These are phyloP conservation scores for Lathyrus tuberosus DNA, from an alignment of 306 rosid genomes.

Conservation along the genomic window DNA sequence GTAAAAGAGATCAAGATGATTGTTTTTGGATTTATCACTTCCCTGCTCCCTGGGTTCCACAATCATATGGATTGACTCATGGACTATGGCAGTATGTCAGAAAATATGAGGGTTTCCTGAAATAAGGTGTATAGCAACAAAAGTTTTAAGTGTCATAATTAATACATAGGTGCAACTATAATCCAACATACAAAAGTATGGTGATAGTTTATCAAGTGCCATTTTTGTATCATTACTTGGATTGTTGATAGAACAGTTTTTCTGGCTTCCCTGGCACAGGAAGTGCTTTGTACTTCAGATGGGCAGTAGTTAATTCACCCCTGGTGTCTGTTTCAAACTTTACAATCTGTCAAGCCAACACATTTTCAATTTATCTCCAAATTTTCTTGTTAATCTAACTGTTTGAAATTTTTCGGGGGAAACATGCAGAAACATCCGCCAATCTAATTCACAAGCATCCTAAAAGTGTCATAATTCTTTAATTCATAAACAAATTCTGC, in stretches of 20 bases:
- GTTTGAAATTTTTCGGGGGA: not conserved
- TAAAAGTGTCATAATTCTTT: not conserved
- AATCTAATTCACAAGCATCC: not conserved
- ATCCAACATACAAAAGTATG: conserved; percentile 26
- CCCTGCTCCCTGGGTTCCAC: conserved; percentile 96
- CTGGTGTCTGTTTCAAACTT: not conserved
- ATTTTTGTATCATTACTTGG: conserved; percentile 43
- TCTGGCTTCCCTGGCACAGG: conserved; percentile 25
- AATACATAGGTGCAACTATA: conserved; percentile 38
- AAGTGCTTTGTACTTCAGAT: conserved; percentile 11
- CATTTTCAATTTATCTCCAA: not conserved
- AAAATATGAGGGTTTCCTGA: conserved; percentile 22
- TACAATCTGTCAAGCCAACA: not conserved
- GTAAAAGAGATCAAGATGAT: conserved; percentile 94
- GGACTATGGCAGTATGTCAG: conserved; percentile 2
- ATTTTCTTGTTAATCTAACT: conserved; percentile 6
- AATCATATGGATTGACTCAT: conserved; percentile 64
- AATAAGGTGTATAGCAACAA: conserved; percentile 45
- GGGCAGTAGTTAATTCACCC: not conserved
- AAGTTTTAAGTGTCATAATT: conserved; percentile 40
- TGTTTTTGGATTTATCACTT: conserved; percentile 90
- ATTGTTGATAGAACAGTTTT: conserved; percentile 43
- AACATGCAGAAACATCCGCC: not conserved
- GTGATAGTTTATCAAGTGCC: conserved; percentile 42
- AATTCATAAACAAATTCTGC: not conserved